These are phyloP conservation scores for Populus tomentosa DNA, from an alignment of 441 rosid species.

Conservation along the genomic window DNA sequence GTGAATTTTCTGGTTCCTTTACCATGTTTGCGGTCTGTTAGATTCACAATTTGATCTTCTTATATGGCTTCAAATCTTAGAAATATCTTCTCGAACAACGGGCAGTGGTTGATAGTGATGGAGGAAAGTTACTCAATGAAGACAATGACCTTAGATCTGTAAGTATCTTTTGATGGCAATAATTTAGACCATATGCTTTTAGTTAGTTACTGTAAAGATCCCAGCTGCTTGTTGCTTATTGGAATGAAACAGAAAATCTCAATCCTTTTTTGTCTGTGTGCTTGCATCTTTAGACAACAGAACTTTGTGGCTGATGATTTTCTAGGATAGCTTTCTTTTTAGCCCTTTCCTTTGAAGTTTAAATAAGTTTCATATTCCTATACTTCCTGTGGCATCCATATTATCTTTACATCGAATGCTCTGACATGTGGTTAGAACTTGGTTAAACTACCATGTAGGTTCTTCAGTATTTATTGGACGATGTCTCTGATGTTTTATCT, in stretches of 20 bases:
- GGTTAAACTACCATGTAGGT: conserved; percentile 50
- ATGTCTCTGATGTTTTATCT: conserved; percentile 75
- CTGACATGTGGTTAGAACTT: neutral
- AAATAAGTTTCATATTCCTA: neutral
- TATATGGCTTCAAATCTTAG: conserved; percentile 33
- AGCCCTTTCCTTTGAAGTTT: neutral
- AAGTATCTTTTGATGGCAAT: conserved; percentile 34
- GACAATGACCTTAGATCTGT: conserved; percentile 95
- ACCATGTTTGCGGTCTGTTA: neutral
- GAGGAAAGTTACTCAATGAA: conserved; percentile 87
- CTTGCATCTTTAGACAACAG: neutral
- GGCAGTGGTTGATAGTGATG: conserved; percentile 78
- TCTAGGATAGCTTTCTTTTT: neutral
- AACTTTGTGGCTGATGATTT: neutral
- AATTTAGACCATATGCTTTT: conserved; percentile 4
- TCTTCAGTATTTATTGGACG: conserved; percentile 86
- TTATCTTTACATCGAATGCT: neutral
- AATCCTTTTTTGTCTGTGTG: neutral
- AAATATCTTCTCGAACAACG: conserved; percentile 92
- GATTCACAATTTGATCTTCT: conserved; percentile 13
- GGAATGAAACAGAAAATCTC: neutral
- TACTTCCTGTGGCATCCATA: neutral
- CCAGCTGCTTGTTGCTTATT: neutral
- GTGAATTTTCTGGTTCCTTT: conserved; percentile 4
- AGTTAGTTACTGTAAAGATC: neutral